Conservation (phyloP, 2,329 filamentous ascomycete genomes). For the Aspergillus fructus region DNA sequence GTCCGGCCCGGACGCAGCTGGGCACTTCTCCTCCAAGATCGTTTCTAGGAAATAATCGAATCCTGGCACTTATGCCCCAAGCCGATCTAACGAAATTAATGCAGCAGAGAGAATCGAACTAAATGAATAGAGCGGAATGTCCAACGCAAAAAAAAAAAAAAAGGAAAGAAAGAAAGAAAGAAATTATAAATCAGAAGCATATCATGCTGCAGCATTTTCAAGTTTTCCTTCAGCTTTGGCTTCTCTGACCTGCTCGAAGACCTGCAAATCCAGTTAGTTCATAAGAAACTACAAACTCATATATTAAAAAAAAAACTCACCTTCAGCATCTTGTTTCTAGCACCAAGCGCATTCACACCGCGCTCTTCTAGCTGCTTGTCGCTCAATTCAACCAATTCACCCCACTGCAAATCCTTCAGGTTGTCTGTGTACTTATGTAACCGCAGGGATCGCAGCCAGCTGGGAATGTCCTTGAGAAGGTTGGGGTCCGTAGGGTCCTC, state of each 20-base stretch:
- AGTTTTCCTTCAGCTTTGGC: constrained; percentile 74
- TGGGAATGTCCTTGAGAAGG: constrained; percentile 90
- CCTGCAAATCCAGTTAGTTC: constrained; percentile 43
- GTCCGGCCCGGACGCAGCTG: constrained; percentile 10
- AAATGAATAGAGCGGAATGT: constrained; percentile 14
- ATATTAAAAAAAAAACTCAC: constrained; percentile 46
- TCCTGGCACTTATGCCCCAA: constrained; percentile 28
- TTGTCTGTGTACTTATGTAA: constrained; percentile 99
- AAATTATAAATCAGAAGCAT: constrained; percentile 13
- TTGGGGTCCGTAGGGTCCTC: constrained; percentile 93
- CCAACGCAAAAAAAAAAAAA: neutral
- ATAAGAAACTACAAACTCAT: constrained; percentile 15
- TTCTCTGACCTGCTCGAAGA: constrained; percentile 93
- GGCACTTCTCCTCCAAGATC: constrained; percentile 18
- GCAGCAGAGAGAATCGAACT: constrained; percentile 28
- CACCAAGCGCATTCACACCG: constrained; percentile 92
- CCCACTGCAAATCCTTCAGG: constrained; percentile 96
- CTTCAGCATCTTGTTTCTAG: constrained; percentile 96
- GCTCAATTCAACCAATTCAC: constrained; percentile 84
- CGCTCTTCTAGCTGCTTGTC: constrained; percentile 90
- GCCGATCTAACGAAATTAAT: constrained; percentile 28
- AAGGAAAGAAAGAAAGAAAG: too few relatives aligned
- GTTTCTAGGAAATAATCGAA: constrained; percentile 26
- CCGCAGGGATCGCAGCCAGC: constrained; percentile 89
- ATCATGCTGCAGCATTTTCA: constrained; percentile 32